Conservation (phyloP, 345 rosid species). For the Camelina laxa region DNA sequence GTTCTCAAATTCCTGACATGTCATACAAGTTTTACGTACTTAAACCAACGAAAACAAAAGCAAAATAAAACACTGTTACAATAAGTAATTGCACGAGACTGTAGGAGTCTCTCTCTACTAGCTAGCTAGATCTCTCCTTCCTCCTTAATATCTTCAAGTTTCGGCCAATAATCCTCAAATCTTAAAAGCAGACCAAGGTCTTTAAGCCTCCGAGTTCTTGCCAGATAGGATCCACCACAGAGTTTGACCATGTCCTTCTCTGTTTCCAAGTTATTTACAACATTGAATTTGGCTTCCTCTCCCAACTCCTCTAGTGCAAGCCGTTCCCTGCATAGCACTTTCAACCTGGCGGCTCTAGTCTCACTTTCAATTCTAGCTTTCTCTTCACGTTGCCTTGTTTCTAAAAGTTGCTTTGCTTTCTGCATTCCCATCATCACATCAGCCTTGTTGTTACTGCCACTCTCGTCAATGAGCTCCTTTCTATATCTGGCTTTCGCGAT, state of each 20-base stretch:
- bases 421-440: background rate
- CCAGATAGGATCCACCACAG: conserved; percentile 21
- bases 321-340: background rate
- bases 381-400: background rate
- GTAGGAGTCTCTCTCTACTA: background rate
- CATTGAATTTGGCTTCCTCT: conserved; percentile 3
- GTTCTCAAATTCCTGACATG: background rate
- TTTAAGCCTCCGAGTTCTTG: conserved; percentile 11
- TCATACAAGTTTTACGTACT: background rate
- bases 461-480: background rate
- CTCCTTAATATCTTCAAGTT: background rate
- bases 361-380: background rate
- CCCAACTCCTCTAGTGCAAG: background rate
- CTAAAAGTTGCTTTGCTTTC: background rate
- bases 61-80: background rate
- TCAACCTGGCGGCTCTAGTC: background rate
- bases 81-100: background rate
- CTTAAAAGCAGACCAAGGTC: background rate
- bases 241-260: conserved; percentile 20
- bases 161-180: background rate
- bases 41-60: background rate
- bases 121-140: conserved; percentile 4
- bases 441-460: background rate
- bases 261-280: background rate
- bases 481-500: conserved; percentile 11